These are phyloP conservation scores for Silene coronaria DNA, from an alignment of 179 eudicot species.

Conservation along the genomic window DNA sequence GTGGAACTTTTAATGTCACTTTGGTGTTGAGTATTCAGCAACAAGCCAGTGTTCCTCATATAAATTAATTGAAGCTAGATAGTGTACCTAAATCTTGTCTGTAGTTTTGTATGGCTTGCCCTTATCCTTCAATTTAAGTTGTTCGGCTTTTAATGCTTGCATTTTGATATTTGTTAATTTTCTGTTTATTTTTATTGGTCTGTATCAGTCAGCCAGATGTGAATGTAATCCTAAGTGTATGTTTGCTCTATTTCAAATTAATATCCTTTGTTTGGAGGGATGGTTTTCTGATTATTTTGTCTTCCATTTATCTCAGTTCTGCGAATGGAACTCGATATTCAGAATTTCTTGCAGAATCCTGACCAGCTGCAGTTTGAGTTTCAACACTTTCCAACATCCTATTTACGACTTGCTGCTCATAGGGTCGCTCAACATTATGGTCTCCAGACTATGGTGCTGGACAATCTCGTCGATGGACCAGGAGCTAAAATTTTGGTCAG, in stretches of 20 bases:
- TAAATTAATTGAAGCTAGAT: too few relatives aligned
- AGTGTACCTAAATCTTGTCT: too few relatives aligned
- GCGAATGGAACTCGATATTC: slow-evolving; percentile 91
- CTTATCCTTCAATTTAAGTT: not conserved
- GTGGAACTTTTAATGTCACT: too few relatives aligned
- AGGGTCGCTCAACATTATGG: slow-evolving; percentile 95
- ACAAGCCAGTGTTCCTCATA: too few relatives aligned
- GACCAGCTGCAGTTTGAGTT: slow-evolving; percentile 73
- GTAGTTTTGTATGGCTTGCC: too few relatives aligned
- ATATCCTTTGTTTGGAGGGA: not conserved
- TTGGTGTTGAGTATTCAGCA: too few relatives aligned
- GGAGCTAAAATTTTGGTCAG: slow-evolving; percentile 62
- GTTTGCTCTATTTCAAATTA: not conserved
- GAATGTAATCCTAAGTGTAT: not conserved
- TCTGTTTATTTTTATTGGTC: not conserved
- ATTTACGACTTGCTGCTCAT: slow-evolving; percentile 94
- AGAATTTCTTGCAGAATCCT: slow-evolving; percentile 68
- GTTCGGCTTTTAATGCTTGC: not conserved
- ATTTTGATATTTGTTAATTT: not conserved
- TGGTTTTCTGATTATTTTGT: not conserved
- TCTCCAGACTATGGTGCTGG: slow-evolving; percentile 70
- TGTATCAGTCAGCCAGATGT: not conserved
- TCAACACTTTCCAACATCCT: slow-evolving; percentile 85
- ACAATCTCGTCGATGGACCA: slow-evolving; percentile 54
- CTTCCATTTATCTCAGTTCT: slow-evolving; percentile 45